Percentiles rank a stretch among this genome's conserved stretches.
Evolutionary conservation across 2,329 filamentous ascomycete species (phyloP).

Genomic region (Fusarium annulatum): DNA sequence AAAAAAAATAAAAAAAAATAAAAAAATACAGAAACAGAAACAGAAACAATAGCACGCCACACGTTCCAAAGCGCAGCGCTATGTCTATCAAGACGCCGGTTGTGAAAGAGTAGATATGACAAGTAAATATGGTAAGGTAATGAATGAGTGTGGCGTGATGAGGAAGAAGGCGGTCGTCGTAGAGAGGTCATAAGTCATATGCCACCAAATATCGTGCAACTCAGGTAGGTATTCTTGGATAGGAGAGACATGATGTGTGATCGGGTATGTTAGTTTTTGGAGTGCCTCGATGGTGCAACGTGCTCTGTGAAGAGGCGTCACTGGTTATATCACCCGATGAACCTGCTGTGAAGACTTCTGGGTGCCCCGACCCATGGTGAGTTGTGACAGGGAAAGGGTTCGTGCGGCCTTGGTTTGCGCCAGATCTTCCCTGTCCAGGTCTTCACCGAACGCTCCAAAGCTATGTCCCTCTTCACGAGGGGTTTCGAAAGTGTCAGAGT

Average conservation of each 20-base stretch:
- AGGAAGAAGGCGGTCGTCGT: constrained; percentile 12
- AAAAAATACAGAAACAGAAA: constrained; percentile 6
- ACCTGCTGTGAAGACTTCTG: constrained; percentile 37
- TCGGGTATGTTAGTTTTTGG: neutral
- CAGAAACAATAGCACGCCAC: neutral
- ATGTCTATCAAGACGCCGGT: neutral
- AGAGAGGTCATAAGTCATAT: constrained; percentile 37
- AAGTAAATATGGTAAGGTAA: constrained; percentile 19
- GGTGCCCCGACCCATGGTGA: constrained; percentile 58
- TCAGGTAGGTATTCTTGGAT: constrained; percentile 3
- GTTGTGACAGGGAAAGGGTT: constrained; percentile 72
- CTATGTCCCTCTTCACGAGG: constrained; percentile 59
- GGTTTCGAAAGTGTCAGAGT: constrained; percentile 63
- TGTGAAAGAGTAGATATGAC: neutral
- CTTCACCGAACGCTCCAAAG: constrained; percentile 57
- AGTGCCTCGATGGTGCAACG: neutral
- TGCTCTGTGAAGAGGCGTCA: neutral
- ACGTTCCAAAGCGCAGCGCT: neutral
- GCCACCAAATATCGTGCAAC: constrained; percentile 22
- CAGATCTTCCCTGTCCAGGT: constrained; percentile 54
- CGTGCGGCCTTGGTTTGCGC: constrained; percentile 66
- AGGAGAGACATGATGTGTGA: neutral
- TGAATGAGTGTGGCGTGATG: constrained; percentile 31
- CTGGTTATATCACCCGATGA: constrained; percentile 42
- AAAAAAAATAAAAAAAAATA: neutral